These are phyloP conservation scores for Phytopythium delawarense DNA, from an alignment of 352 stramenopile genomes.

Conservation along the genomic window DNA sequence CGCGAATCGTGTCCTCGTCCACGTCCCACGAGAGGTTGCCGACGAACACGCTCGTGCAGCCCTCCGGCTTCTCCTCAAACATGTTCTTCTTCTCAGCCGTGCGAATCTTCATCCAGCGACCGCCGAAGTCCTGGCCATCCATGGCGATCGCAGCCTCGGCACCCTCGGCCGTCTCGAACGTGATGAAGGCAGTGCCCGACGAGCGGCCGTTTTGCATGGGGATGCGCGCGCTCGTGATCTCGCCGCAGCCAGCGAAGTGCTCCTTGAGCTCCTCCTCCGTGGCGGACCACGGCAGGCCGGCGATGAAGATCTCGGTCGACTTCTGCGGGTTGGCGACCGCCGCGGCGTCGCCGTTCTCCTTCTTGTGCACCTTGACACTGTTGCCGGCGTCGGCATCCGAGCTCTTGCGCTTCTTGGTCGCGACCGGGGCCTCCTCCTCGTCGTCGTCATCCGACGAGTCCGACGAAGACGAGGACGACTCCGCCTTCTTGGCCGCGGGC, in stretches of 20 bases:
- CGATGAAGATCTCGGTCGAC: constrained; percentile 83
- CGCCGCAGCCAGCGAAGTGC: constrained; percentile 93
- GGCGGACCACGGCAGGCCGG: constrained; percentile 93
- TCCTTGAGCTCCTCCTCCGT: constrained; percentile 93
- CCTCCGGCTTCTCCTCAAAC: constrained; percentile 91
- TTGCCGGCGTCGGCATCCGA: constrained; percentile 61
- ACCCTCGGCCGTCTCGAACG: constrained; percentile 75
- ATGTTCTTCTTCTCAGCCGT: constrained; percentile 83
- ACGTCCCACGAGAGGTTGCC: constrained; percentile 97
- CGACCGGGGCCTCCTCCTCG: constrained; percentile 63
- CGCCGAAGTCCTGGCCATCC: constrained; percentile 93
- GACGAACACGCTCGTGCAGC: constrained; percentile 96
- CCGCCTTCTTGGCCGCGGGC: constrained; percentile 29
- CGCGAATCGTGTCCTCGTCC: constrained; percentile 92
- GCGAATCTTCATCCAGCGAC: constrained; percentile 95
- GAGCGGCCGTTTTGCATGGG: constrained; percentile 88
- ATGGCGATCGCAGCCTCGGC: constrained; percentile 85
- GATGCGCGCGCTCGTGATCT: constrained; percentile 80
- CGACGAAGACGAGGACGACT: constrained; percentile 32
- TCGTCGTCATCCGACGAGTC: constrained; percentile 37
- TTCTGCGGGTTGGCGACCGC: constrained; percentile 45
- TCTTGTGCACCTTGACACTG: constrained; percentile 64
- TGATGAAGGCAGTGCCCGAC: constrained; percentile 95
- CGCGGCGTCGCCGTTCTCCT: constrained; percentile 60
- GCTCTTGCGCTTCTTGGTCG: constrained; percentile 84